Base-by-base conservation (phyloP, 2,329 filamentous ascomycete species). In the Triangularia verruculosa region DNA sequence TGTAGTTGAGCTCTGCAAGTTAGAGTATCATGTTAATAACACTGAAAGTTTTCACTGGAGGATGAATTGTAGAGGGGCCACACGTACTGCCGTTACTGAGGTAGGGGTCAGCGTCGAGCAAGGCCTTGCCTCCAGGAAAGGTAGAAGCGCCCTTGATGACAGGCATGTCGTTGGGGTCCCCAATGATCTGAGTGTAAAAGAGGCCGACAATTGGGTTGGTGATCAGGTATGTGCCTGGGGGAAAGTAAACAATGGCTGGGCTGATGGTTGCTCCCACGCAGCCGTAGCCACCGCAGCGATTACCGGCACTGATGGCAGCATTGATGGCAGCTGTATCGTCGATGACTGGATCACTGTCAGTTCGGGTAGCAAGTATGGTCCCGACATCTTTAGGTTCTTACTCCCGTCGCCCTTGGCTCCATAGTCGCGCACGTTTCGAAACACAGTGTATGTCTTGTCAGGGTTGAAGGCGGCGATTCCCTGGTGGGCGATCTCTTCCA, bases 121-220 rank as follows among this genome's bases (percentile, higher is more conserved):
- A 73, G 4, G 78, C 79, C 17, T 80, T 76, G 28, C 72, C 78
- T 66, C 67, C 4, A 1, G 67, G 58, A 68, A 89, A 89, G 39
- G 73, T 76, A 0, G 79, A 65, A 0, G 80, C 76, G 2, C 83
- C 85, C 67, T 83, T 83, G 64, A 89, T 80, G 22, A 81, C 77
- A 9, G 89, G 78, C 67, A 84, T 79, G 66, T 83, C 74, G 25
- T 79, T 84, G 4, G 89, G 86, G 73, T 93, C 88, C 27, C 90
- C 90, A 28, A 92, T 82, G 66, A 94, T 81, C 73, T 92, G 89
- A 2, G 91, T 93, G 74, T 92, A 92, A 78, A 93, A 95, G 77
- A 88, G 87, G 74, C 89, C 85, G 57, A 91, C 76, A 65, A 94
- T 87, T 4, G 90, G 88, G 68, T 78, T 82, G 61, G 83, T 88